Base-by-base conservation (phyloP, 306 rosid genomes). In the Hippophae tibetana region DNA sequence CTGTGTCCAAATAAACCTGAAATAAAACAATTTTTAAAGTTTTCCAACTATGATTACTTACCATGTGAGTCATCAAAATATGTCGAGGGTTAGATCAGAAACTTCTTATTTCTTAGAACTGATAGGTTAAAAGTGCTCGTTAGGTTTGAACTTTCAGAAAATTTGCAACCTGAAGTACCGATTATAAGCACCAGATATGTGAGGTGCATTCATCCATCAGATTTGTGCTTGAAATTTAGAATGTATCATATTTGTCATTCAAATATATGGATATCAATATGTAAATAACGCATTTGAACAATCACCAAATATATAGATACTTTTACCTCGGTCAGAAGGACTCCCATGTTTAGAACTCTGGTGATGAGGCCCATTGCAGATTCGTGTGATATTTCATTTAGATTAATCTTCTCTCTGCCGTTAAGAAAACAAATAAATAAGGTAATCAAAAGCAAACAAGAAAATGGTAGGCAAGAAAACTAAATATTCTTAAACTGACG, bases 1-100 rank as follows among this genome's bases (percentile, higher is more conserved):
- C 98, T 42, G 98, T 90, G 65, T 90, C 98, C 71, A 90, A 71
- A 59, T 74, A 87, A 61, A 90, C 96, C 97, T 89, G 89, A 70
- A 77, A 77, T 53, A 52, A 43, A 63, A 50, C 64, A 18, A 61
- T 46, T 10, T 7, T 12, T 12, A 47, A 58, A 69, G 41, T 25
- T 23, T 60, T 49, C 63, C 42, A 46, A 27, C 14, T 12, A 46
- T 73, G 49, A 57, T 50, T 43, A 57, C 27, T 48, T 56, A 65
- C 31, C 44, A 65, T 66, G 14, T 23, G 26, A 13, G 61, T 58
- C 40, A 4, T 11, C 53, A 49, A 49, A 49, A 14, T n/a, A 49
- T 49, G 53, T 12, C 2, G 5, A 11, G 8, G 13, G 13, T 10
- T 13, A 5, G n/a, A 9, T 10, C 11, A 10, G 14, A 7, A 23